Percentiles rank a stretch among this genome's conserved stretches.
phyloP scores from a whole-genome alignment of 73 alveolate species.

The Symbiodinium pilosum region DNA sequence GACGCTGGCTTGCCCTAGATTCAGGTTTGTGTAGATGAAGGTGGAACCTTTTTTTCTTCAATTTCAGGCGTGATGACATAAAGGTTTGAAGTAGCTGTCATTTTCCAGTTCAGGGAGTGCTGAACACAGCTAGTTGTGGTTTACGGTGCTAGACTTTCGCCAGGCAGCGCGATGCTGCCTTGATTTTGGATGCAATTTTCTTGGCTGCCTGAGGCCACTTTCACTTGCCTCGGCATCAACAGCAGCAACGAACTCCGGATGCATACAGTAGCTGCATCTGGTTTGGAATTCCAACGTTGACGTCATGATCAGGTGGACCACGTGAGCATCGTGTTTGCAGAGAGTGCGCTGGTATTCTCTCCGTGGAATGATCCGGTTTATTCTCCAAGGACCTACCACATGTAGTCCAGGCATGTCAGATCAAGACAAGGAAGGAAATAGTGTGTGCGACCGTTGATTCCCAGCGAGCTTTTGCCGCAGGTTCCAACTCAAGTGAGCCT shows the following conservation, averaged over 20 bases:
- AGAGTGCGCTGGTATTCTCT: constrained; percentile 32
- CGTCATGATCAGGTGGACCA: constrained; percentile 54
- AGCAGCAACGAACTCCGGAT: constrained; percentile 57
- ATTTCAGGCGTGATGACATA: background rate
- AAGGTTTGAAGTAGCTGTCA: background rate
- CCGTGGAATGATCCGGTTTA: constrained; percentile 48
- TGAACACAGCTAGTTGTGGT: no score
- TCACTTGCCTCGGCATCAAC: constrained; percentile 63
- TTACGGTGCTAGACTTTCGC: no score
- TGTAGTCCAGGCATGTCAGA: background rate
- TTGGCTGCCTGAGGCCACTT: background rate
- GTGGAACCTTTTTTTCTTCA: no score
- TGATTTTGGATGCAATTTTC: background rate
- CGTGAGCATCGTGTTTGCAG: constrained; percentile 54
- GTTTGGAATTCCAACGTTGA: no score
- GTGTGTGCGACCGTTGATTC: no score
- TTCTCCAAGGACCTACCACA: constrained; percentile 40
- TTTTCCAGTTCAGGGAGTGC: no score
- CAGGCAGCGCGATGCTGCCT: background rate
- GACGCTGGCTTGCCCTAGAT: constrained; percentile 15
- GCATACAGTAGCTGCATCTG: background rate
- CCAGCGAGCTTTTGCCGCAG: no score
- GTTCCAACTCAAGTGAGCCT: no score
- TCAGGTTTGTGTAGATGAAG: no score
- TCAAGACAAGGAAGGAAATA: no score